phyloP scores from a whole-genome alignment of 2,329 filamentous ascomycete species.

The Alternaria atra region DNA sequence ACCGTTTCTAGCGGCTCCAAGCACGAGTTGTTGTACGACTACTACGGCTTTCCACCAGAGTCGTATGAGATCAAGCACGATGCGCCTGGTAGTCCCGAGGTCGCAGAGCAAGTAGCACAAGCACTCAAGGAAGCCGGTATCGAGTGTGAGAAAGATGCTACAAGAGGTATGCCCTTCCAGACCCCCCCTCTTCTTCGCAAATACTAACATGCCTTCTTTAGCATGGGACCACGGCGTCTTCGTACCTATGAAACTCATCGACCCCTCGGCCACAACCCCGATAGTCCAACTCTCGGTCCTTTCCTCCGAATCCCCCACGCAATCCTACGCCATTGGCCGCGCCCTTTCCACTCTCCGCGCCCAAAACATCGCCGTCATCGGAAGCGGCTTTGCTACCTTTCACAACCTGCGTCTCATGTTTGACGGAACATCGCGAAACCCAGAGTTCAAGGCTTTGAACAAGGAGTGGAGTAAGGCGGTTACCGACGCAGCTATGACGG shows the following conservation, averaged over 20 bases:
- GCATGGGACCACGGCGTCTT: conserved; percentile 71
- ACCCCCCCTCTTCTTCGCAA: background rate
- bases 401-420: conserved; percentile 65
- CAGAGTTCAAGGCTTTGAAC: conserved; percentile 43
- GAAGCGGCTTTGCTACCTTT: conserved; percentile 68
- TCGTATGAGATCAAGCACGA: conserved; percentile 65
- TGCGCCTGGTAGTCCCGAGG: conserved; percentile 63
- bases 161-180: conserved; percentile 38
- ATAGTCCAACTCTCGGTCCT: conserved; percentile 68
- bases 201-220: conserved; percentile 11
- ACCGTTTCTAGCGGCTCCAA: conserved; percentile 61
- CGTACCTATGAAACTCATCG: conserved; percentile 64
- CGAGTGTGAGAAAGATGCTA: conserved; percentile 38
- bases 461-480: conserved; percentile 60
- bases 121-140: conserved; percentile 60
- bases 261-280: conserved; percentile 62
- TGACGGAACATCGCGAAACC: conserved; percentile 32
- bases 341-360: conserved; percentile 62
- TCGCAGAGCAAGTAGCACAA: conserved; percentile 61
- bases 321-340: conserved; percentile 63
- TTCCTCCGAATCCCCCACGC: conserved; percentile 58
- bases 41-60: conserved; percentile 66
- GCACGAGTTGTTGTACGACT: conserved; percentile 66
- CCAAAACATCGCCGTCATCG: conserved; percentile 66
- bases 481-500: conserved; percentile 52